Evolutionary conservation across 495 filamentous ascomycete species (phyloP).

Genomic region (Lophiostoma macrostomum): DNA sequence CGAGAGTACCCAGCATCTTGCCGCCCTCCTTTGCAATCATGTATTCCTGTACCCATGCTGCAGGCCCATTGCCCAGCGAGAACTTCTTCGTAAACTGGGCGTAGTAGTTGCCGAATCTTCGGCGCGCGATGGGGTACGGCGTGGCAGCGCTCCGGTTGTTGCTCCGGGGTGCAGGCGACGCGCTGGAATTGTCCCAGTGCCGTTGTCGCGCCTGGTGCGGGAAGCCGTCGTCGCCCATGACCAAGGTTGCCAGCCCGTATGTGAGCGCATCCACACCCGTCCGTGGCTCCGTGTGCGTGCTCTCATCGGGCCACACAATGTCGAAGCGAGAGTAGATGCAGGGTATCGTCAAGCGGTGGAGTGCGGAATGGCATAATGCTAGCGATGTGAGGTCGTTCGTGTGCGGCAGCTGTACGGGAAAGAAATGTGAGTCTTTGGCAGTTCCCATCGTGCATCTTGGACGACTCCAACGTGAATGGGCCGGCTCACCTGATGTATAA

Average conservation of each 20-base stretch:
- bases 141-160: conserved; percentile 11
- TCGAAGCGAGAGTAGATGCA: conserved; percentile 91
- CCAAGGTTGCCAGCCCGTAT: conserved; percentile 83
- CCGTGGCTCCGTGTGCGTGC: conserved; percentile 59
- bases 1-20: conserved; percentile 89
- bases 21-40: conserved; percentile 83
- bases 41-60: conserved; percentile 82
- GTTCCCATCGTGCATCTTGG: background rate
- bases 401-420: conserved; percentile 63
- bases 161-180: background rate
- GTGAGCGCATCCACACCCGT: conserved; percentile 87
- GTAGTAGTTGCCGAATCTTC: conserved; percentile 71
- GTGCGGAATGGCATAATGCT: conserved; percentile 77
- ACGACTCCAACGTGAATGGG: background rate
- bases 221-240: conserved; percentile 73
- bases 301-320: conserved; percentile 86
- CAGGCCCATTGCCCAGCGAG: conserved; percentile 82
- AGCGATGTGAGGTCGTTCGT: conserved; percentile 85
- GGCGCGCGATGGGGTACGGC: conserved; percentile 29
- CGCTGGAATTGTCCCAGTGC: conserved; percentile 21
- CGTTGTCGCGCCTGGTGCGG: conserved; percentile 35
- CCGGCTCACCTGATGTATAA: conserved; percentile 75
- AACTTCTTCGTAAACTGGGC: conserved; percentile 85
- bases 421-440: too few species aligned
- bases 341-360: conserved; percentile 76